Base-by-base conservation (phyloP, 257 asterid genomes). In the Solanum sparsipilum region DNA sequence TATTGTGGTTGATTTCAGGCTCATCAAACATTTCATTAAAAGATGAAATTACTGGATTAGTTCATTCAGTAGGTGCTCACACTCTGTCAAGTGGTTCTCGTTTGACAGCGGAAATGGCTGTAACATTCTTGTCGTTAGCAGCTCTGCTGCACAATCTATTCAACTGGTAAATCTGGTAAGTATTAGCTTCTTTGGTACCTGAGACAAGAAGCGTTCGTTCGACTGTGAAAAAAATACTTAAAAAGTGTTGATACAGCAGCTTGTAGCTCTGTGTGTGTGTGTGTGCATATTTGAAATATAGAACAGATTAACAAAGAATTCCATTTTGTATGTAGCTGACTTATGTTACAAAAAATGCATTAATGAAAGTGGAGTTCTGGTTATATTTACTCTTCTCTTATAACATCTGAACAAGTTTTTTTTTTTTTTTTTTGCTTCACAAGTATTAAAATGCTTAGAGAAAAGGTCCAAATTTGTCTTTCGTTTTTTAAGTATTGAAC, bases 61-160 rank as follows among this genome's bases (percentile, higher is more conserved):
- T 97, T 60, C 98, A 94, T 93, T 93, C 94, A n/a, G 99, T 97
- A 13, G 99, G 99, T 87, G 96, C 99, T 88, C 99, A 96, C 93
- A 89, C 94, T 35, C 86, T 97, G 44, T 87, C 98, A 32, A 81
- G 56, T 67, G 93, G 94, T 78, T 90, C 86, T 89, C 68, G 82
- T 84, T 87, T 91, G 71, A 60, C 81, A 34, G 84, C 88, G 21
- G 86, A 56, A 39, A 84, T 85, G 87, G 75, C 82, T 73, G 60
- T 87, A 21, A 76, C 92, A 88, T 91, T 92, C 86, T 89, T 92
- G 41, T 87, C 93, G 52, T 67, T 91, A 29, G 81, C 91, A 85
- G 88, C 93, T 56, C 78, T 94, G 88, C 88, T 95, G 88, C 94
- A 91, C 67, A 48, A 65, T 84, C 92, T 76, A 25, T 84, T 65